Base-by-base conservation (phyloP, 2,329 filamentous ascomycete species). In the Penicillium vulpinum region DNA sequence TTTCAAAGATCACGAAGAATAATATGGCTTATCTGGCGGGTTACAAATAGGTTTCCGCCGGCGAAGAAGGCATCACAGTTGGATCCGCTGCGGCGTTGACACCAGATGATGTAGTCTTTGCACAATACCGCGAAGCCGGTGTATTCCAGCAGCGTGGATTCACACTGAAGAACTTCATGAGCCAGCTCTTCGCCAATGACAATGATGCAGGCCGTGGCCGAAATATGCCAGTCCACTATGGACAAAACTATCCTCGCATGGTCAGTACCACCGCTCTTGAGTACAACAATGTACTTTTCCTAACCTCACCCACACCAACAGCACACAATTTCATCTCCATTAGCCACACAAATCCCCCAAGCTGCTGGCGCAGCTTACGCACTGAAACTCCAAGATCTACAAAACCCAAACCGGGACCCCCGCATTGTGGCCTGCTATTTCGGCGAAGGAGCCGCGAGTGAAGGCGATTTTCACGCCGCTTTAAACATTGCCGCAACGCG, bases 201-300 rank as follows among this genome's bases (percentile, higher is more conserved):
- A 85, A 91, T 61, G 94, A 99, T 67, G 75, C 81, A 0, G 92
- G 93, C 1, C 84, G 82, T 58, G 94, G 92, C 1, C 86, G 93
- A 61, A 97, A 96, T 69, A 99, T 99, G 94, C 94, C 94, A 0
- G 90, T 97, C 15, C 94, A 99, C 76, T 99, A 97, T 69, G 92
- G 92, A 45, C 92, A 89, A 73, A 85, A 82, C 56, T 87, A 90
- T 62, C 80, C 95, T 56, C 91, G 96, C 66, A 92, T 96, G 69
- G 89, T 92, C 72, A 72, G 85, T 78, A 18, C 29, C 26, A 6
- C 10, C 11, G 15, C 8, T 15, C 50, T 9, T 54, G 29, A 5
- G 18, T 24, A 7, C 21, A 10, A 47, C 5, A 18, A 15, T 4
- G 21, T 8, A n/a, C n/a, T 7, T 8, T 16, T 1, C 40, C 50